These are phyloP conservation scores for Suillus brevipes DNA, from an alignment of 768 basidiomycete species.

Conservation along the genomic window DNA sequence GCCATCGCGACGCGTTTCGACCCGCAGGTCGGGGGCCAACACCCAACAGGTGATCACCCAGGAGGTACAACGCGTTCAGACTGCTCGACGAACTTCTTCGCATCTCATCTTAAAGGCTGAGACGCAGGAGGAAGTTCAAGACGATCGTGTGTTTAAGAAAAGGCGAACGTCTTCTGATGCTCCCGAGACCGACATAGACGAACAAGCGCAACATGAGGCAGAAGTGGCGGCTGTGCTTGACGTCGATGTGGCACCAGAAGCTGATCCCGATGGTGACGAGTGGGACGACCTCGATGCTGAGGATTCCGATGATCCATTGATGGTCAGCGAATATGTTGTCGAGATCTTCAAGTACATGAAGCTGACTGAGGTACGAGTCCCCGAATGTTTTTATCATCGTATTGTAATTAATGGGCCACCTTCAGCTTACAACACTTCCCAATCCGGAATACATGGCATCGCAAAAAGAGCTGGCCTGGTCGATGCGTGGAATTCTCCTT, in stretches of 20 bases:
- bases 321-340: slow-evolving; percentile 95
- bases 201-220: slow-evolving; percentile 26
- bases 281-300: slow-evolving; percentile 95
- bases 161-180: slow-evolving; percentile 70
- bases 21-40: slow-evolving; percentile 33
- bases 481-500: slow-evolving; percentile 83
- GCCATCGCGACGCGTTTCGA: slow-evolving; percentile 8
- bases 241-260: slow-evolving; percentile 54
- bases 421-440: slow-evolving; percentile 74
- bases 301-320: slow-evolving; percentile 90
- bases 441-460: slow-evolving; percentile 81
- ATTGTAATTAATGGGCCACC: neutral
- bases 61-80: slow-evolving; percentile 28
- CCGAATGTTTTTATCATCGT: slow-evolving; percentile 2
- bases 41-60: slow-evolving; percentile 26
- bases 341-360: slow-evolving; percentile 95
- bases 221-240: slow-evolving; percentile 45
- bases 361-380: slow-evolving; percentile 63
- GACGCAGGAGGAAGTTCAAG: slow-evolving; percentile 52
- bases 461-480: slow-evolving; percentile 85
- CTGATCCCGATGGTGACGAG: slow-evolving; percentile 59
- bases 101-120: slow-evolving; percentile 35
- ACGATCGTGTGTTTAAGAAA: slow-evolving; percentile 67
- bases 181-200: slow-evolving; percentile 51
- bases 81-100: slow-evolving; percentile 35